Conservation (phyloP, 1,139 yeast species). For the Pichia cactophila region DNA sequence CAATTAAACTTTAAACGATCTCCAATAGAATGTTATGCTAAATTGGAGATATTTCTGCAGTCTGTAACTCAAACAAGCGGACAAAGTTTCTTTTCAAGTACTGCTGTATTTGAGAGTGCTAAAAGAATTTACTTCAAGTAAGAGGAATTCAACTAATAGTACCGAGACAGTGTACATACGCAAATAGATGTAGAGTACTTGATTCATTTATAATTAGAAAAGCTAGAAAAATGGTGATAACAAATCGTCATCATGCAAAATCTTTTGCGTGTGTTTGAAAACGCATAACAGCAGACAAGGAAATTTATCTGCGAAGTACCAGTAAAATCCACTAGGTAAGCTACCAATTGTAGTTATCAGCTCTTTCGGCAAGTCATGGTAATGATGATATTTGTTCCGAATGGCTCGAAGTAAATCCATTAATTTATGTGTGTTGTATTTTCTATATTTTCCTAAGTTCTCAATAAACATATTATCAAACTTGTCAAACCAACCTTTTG, state of each 20-base stretch:
- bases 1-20: no score
- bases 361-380: constrained; percentile 71
- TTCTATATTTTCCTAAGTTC: constrained; percentile 83
- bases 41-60: no score
- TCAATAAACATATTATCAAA: constrained; percentile 68
- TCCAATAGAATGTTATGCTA: no score
- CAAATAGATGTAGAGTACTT: no score
- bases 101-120: no score
- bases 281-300: constrained; percentile 75
- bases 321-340: constrained; percentile 75
- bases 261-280: constrained; percentile 34
- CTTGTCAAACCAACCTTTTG: constrained; percentile 70
- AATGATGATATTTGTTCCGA: constrained; percentile 89
- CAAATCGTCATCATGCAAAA: constrained; percentile 13
- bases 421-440: constrained; percentile 68
- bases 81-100: no score
- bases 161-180: no score
- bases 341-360: constrained; percentile 62
- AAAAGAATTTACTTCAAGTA: no score
- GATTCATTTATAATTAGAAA: neutral
- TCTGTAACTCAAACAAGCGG: no score
- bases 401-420: constrained; percentile 85
- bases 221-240: constrained; percentile 12
- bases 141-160: no score
- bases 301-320: constrained; percentile 64